These are phyloP conservation scores for Colletotrichum phormii DNA, from an alignment of 2,329 filamentous ascomycete species.

Conservation along the genomic window DNA sequence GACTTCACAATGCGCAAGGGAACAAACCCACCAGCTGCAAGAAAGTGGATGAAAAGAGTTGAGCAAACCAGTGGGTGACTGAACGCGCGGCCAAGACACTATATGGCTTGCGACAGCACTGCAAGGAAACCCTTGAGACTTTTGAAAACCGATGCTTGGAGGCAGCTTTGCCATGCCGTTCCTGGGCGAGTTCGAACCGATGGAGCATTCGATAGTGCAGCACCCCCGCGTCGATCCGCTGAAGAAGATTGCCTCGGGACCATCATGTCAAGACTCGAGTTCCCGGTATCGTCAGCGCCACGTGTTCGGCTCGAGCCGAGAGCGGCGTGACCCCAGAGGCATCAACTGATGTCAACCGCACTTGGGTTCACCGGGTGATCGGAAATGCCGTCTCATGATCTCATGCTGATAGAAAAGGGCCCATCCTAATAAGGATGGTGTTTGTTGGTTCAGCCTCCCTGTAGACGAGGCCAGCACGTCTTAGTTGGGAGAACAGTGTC, in stretches of 20 bases:
- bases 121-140: background rate
- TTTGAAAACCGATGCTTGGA: background rate
- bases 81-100: background rate
- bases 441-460: background rate
- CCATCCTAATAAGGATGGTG: background rate
- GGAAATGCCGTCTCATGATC: background rate
- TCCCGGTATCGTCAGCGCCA: background rate
- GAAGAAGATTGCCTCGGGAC: background rate
- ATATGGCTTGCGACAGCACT: background rate
- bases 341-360: background rate
- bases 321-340: background rate
- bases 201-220: background rate
- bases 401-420: background rate
- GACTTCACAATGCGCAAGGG: background rate
- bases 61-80: no score
- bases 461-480: background rate
- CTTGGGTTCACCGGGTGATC: background rate
- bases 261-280: background rate
- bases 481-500: background rate
- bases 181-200: background rate
- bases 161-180: background rate
- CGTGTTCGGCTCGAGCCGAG: slow-evolving; percentile 11
- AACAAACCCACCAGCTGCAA: background rate
- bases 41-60: background rate
- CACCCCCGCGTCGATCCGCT: background rate